Evolutionary conservation across 768 basidiomycete species (phyloP), one percentile per base, ranked within the genome.

Genomic region (Sarcodon sp.): DNA sequence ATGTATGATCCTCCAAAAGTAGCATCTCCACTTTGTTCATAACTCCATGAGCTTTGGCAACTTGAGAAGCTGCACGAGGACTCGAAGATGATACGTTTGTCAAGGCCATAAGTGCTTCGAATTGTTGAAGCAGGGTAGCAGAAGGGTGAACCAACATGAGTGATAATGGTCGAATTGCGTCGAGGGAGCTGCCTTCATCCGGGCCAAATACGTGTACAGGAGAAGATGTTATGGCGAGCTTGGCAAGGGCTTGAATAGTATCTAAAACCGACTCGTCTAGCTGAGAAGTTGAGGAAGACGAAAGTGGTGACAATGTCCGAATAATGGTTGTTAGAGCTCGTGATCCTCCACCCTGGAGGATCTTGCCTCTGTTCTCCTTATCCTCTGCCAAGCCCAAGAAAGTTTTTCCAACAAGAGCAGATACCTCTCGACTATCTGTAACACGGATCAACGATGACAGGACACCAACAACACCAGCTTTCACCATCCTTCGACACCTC

Each of bases 101-200:
- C 46, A 99, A 71, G 1, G 91, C 93, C 94, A 98, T 97, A 55
- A 93, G 70, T 3, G 81, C 80, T 63, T 99, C 96, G 57, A 99
- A 99, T 36, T 76, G 75, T 58, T 96, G 90, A 6, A 98, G 68
- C 33, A 86, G 73, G 43, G 66, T 80, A 7, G 88, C 76, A 0
- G 77, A 72, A 1, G 77, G 65, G 57, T 85, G 79, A 36, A 77
- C 74, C 34, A 98, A 69, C 48, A 96, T 67, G 31, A 79, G 59
- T 7, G 84, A 76, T 45, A 98, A 69, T 0, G 92, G 92, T 2
- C 82, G 75, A 48, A 96, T 79, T n/a, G 80, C 80, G 59, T 97
- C 89, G 57, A 83, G 77, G 33, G 85, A 71, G 2, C 78, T 80
- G 6, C 80, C 78, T 36, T 79, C 73, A 51, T 87, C 76, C 7